These are phyloP conservation scores for Cytospora piceicola DNA, from an alignment of 2,329 filamentous ascomycete species.

Conservation along the genomic window DNA sequence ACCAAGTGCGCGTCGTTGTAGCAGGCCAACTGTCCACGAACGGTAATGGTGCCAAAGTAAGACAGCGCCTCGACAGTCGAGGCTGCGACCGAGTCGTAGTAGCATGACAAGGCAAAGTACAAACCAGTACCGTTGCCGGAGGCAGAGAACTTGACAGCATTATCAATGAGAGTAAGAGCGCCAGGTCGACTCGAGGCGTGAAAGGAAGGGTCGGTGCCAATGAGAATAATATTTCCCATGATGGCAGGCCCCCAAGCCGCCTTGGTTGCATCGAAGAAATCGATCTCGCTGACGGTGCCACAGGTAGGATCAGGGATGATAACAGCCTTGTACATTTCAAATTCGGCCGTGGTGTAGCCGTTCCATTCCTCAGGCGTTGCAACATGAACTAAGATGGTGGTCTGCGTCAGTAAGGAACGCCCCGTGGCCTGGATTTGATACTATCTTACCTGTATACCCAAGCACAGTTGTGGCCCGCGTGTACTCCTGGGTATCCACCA, in stretches of 20 bases:
- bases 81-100: conserved; percentile 39
- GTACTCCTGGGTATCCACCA: conserved; percentile 35
- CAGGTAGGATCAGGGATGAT: conserved; percentile 47
- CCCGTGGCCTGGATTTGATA: not conserved
- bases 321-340: conserved; percentile 50
- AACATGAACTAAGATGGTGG: conserved; percentile 37
- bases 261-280: conserved; percentile 46
- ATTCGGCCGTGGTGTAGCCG: conserved; percentile 46
- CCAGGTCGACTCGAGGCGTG: conserved; percentile 39
- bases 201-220: conserved; percentile 45
- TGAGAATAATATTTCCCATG: conserved; percentile 46
- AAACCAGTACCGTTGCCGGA: conserved; percentile 42
- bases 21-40: conserved; percentile 45
- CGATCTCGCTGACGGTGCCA: conserved; percentile 37
- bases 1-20: conserved; percentile 48
- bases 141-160: conserved; percentile 43
- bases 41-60: conserved; percentile 45
- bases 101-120: conserved; percentile 49
- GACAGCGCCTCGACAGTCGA: conserved; percentile 36
- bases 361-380: conserved; percentile 44
- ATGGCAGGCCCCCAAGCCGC: conserved; percentile 46
- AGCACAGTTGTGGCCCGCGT: conserved; percentile 31
- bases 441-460: conserved; percentile 31
- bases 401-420: conserved; percentile 12
- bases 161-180: conserved; percentile 43